Percentiles rank a stretch among this genome's conserved stretches.
These are phyloP conservation scores for Colletotrichum euphorbiae DNA, from an alignment of 2,329 filamentous ascomycete species.

Conservation along the genomic window DNA sequence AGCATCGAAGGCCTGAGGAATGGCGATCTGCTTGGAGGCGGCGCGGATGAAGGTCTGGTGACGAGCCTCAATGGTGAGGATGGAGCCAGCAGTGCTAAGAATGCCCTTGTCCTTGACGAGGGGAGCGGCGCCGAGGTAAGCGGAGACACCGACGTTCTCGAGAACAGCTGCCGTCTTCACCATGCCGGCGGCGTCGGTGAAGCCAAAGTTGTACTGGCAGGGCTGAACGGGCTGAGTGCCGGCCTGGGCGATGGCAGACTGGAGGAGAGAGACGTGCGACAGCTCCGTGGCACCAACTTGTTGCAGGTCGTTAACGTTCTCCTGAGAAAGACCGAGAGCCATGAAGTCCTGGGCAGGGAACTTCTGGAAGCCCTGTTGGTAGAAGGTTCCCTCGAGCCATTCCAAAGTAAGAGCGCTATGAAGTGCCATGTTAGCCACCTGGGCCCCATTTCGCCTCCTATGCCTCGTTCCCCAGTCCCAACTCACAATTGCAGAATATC, in stretches of 20 bases:
- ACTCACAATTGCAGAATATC: constrained; percentile 71
- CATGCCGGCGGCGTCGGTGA: constrained; percentile 75
- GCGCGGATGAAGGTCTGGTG: constrained; percentile 80
- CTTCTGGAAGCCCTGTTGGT: constrained; percentile 75
- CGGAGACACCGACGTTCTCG: constrained; percentile 80
- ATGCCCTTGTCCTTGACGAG: constrained; percentile 70
- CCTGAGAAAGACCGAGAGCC: constrained; percentile 67
- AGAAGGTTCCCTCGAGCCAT: constrained; percentile 79
- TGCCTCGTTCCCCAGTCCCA: not conserved
- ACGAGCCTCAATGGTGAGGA: constrained; percentile 78
- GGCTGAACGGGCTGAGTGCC: constrained; percentile 74
- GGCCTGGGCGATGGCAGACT: constrained; percentile 69
- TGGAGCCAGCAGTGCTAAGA: constrained; percentile 74
- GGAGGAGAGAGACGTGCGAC: constrained; percentile 69
- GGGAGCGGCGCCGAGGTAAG: constrained; percentile 77
- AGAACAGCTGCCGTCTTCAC: constrained; percentile 76
- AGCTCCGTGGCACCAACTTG: constrained; percentile 42
- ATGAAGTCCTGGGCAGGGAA: constrained; percentile 74
- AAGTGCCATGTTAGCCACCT: constrained; percentile 1
- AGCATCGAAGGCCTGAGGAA: constrained; percentile 77
- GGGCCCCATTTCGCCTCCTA: rapidly evolving
- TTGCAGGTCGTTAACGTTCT: constrained; percentile 61
- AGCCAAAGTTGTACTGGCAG: constrained; percentile 79
- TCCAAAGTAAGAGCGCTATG: constrained; percentile 77
- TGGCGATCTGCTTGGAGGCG: constrained; percentile 66